Base-by-base conservation (phyloP, 257 asterid genomes). In the Rauvolfia tetraphylla region DNA sequence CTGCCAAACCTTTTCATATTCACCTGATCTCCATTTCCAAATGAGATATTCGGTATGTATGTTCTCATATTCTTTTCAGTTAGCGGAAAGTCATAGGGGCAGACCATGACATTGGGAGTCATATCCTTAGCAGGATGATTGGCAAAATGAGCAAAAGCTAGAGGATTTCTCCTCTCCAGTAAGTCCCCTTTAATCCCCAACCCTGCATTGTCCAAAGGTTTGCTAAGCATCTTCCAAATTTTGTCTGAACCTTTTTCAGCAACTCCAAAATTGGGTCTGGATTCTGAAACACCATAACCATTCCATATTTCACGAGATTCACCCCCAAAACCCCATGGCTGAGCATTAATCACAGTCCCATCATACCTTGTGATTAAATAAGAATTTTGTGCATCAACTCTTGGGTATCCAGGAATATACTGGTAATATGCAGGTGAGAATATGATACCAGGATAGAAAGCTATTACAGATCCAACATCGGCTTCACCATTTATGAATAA, bases 291-390 rank as follows among this genome's bases (percentile, higher is more conserved):
- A 62, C 78, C 42, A 14, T 84, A 78, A 44, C 93, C 90, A 3
- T 88, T 86, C 97, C 98, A 95, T 23, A 76, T 22, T 78, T 87
- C 93, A 66, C 91, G 91, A 73, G 89, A 82, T 77, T 88, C 98
- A 46, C 93, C 96, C 15, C 98, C 97, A n/a, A 36, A 59, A 49
- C 97, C 98, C 98, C 99, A 95, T 3, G 99, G 96, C 81, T 92
- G 94, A 29, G 96, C 96, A n/a, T 92, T 91, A 72, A 95, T 91
- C 68, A 91, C 89, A 5, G 91, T 89, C 18, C 96, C 98, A 39
- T 95, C 99, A 77, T 92, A 95, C 81, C 97, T 87, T 27, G 96
- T 92, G 84, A 95, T 95, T 79, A 95, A 73, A 68, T 92, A 91
- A 46, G 51, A 46, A 46, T 46, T 46, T 51, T 88, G 90, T 72